Percentiles rank a stretch among this genome's conserved stretches.
Conservation (phyloP, 2,329 filamentous ascomycete species). For the Verruconis gallopava region DNA sequence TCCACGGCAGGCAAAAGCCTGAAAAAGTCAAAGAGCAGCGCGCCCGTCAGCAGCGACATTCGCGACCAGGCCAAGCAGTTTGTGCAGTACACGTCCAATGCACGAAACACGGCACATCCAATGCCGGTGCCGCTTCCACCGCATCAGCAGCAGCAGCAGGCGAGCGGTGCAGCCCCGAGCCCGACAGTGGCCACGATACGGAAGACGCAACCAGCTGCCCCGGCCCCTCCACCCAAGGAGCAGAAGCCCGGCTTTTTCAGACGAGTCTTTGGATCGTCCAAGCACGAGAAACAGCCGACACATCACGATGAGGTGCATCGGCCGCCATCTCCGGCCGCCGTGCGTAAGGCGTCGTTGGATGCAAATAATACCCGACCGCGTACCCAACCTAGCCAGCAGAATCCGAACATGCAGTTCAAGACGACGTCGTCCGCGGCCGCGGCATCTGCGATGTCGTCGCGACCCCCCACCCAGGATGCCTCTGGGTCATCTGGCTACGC, state of each 20-base stretch:
- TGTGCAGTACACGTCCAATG: slow-evolving; percentile 31
- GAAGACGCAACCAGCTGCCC: slow-evolving; percentile 23
- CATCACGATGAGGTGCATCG: slow-evolving; percentile 10
- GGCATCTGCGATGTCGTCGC: no score
- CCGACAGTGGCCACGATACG: slow-evolving; percentile 37
- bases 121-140: slow-evolving; percentile 22
- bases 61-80: slow-evolving; percentile 35
- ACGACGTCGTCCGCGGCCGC: no score
- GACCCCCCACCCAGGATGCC: slow-evolving; percentile 6
- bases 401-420: slow-evolving; percentile 7
- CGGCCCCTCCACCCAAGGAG: slow-evolving; percentile 31
- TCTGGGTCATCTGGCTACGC: slow-evolving; percentile 14
- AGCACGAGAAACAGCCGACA: slow-evolving; percentile 24
- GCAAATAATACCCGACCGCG: slow-evolving; percentile 13
- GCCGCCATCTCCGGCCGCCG: slow-evolving; percentile 6
- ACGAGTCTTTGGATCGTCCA: slow-evolving; percentile 66
- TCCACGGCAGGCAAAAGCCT: slow-evolving; percentile 38
- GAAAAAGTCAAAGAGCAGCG: slow-evolving; percentile 30
- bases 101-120: slow-evolving; percentile 24
- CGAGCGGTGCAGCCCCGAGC: slow-evolving; percentile 39
- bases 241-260: slow-evolving; percentile 83
- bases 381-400: slow-evolving; percentile 14
- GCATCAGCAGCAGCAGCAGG: no score
- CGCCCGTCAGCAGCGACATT: slow-evolving; percentile 24
- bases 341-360: slow-evolving; percentile 5